A percentile compares a stretch with the other conserved stretches of the same genome.
Evolutionary conservation across 257 asterid species (phyloP).

Genomic region (Rhazya stricta): DNA sequence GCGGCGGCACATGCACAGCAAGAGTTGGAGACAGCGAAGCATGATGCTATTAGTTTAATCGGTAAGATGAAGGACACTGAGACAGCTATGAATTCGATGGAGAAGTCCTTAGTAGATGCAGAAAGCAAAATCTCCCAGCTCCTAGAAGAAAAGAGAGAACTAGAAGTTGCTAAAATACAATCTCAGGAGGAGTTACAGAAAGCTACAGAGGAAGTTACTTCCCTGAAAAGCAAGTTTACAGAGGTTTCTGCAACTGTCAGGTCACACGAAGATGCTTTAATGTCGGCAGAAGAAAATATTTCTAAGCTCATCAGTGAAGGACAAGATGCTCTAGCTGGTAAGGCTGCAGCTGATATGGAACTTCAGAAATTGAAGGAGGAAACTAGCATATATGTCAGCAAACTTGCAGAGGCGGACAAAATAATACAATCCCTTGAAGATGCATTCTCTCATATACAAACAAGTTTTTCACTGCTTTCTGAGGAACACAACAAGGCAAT

Average conservation of each 20-base stretch:
- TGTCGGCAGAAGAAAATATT: constrained; percentile 18
- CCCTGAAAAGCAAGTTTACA: constrained; percentile 43
- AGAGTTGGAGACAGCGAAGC: constrained; percentile 54
- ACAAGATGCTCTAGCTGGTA: constrained; percentile 18
- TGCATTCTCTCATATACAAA: constrained; percentile 57
- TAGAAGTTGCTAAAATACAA: constrained; percentile 49
- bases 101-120: constrained; percentile 53
- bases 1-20: constrained; percentile 45
- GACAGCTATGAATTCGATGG: constrained; percentile 39
- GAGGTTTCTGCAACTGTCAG: constrained; percentile 43
- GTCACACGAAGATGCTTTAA: constrained; percentile 27
- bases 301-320: constrained; percentile 21
- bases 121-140: constrained; percentile 49
- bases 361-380: constrained; percentile 30
- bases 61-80: constrained; percentile 48
- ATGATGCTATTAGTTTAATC: constrained; percentile 45
- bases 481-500: constrained; percentile 52
- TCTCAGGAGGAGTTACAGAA: constrained; percentile 59
- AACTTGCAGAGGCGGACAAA: constrained; percentile 56
- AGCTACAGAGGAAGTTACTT: constrained; percentile 49
- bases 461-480: constrained; percentile 46
- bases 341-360: constrained; percentile 22
- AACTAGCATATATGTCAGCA: constrained; percentile 35
- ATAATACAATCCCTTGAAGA: constrained; percentile 74
- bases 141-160: constrained; percentile 62